phyloP scores from a whole-genome alignment of 768 basidiomycete genomes.

The Pulveroboletus ravenelii region DNA sequence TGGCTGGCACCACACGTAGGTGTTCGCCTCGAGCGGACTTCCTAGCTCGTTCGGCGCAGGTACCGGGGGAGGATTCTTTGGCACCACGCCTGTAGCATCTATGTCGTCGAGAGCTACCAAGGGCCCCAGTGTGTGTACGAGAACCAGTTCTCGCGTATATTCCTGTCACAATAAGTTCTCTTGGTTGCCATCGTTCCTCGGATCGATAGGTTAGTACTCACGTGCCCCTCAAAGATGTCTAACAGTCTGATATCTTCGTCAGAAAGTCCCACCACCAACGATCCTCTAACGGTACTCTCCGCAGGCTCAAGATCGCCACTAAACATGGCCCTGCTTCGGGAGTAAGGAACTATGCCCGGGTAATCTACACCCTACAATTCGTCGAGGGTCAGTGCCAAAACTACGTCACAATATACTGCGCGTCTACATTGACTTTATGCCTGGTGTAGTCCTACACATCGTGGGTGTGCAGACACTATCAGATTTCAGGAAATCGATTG shows the following conservation, averaged over 20 bases:
- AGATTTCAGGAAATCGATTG: neutral
- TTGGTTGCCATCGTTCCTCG: neutral
- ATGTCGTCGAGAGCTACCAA: slow-evolving; percentile 31
- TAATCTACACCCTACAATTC: slow-evolving; percentile 61
- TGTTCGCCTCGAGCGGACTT: slow-evolving; percentile 46
- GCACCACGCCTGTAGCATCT: slow-evolving; percentile 29
- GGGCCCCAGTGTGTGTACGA: slow-evolving; percentile 51
- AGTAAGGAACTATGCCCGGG: slow-evolving; percentile 71
- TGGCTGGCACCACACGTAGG: slow-evolving; percentile 63
- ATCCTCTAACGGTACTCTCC: slow-evolving; percentile 72
- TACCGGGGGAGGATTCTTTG: slow-evolving; percentile 40
- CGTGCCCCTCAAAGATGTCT: slow-evolving; percentile 81
- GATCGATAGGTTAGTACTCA: slow-evolving; percentile 30
- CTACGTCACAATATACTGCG: neutral
- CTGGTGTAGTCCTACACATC: slow-evolving; percentile 65
- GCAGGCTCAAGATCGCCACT: slow-evolving; percentile 48
- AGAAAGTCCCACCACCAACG: slow-evolving; percentile 70
- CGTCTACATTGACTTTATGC: slow-evolving; percentile 64
- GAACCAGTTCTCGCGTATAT: slow-evolving; percentile 56
- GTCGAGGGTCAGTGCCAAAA: slow-evolving; percentile 3
- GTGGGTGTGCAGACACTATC: neutral
- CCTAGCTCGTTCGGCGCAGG: slow-evolving; percentile 34
- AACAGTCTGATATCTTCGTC: slow-evolving; percentile 57
- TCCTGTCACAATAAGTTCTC: slow-evolving; percentile 49
- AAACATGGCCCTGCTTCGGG: slow-evolving; percentile 44